Evolutionary conservation across 1,284 basidiomycete genomes (phyloP), one percentile per base, ranked within the genome.

Genomic region (Cutaneotrichosporon arboriforme): DNA sequence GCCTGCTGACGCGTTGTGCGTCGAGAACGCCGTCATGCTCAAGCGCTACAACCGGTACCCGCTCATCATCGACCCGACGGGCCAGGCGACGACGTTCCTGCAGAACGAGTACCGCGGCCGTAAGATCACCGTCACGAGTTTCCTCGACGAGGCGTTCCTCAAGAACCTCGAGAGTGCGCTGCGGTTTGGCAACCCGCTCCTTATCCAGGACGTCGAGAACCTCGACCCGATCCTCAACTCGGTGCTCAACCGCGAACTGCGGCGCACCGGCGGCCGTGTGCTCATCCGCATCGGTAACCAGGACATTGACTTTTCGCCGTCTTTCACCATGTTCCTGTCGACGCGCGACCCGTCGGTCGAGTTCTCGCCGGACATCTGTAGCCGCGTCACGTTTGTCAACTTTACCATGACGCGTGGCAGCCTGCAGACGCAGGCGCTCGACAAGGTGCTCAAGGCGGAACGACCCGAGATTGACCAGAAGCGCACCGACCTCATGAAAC

Each of bases 341-440:
- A 99, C 96, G 8, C 81, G 94, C 21, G 93, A 98, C 74, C 93
- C 97, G 1, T 94, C 92, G 0, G 88, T 97, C 59, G 92, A 97
- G 67, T 97, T 98, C 76, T 90, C 94, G 18, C 92, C 96, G 1
- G 94, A 98, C 72, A 92, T 99, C 59, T 98, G 94, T 80, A 96
- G 91, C 78, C 85, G 96, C 55, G 96, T 98, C 35, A 96, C 94
- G 0, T 97, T 99, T 69, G 94, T 98, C 79, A 99, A 99, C 79
- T 99, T 99, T 76, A 98, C 94, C 15, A 98, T 98, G 90, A 99
- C 96, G 0, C 83, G 93, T 55, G 91, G 91, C 73, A 97, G 92
- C 81, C 81, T 99, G 35, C 94, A 98, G 75, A 97, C 91, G 60
- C 96, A 98, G 75, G 96, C 93, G 0, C 81, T 98, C 46, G 93